phyloP scores from a whole-genome alignment of 129 eudicot species.

The Silybum marianum region DNA sequence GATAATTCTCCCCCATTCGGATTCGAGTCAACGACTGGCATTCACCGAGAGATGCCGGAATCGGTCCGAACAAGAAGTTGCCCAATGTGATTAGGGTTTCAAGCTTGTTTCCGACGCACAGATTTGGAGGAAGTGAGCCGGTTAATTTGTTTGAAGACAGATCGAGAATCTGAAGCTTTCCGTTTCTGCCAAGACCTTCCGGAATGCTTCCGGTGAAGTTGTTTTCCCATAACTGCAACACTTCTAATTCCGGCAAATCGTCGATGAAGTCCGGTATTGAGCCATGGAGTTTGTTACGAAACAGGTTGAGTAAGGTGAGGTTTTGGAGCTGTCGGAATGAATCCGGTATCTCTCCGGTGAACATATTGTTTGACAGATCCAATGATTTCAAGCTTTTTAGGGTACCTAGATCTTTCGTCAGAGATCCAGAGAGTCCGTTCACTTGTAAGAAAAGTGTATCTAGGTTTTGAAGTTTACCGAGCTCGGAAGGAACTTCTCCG shows the following conservation, averaged over 20 bases:
- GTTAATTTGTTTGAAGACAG: slow-evolving; percentile 76
- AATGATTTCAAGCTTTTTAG: slow-evolving; percentile 65
- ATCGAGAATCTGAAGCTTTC: slow-evolving; percentile 60
- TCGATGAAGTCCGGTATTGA: slow-evolving; percentile 79
- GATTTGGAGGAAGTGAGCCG: slow-evolving; percentile 53
- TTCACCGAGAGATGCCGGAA: slow-evolving; percentile 65
- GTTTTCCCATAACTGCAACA: slow-evolving; percentile 85
- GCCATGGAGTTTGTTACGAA: slow-evolving; percentile 80
- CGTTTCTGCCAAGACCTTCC: slow-evolving; percentile 52
- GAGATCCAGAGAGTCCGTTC: slow-evolving; percentile 57
- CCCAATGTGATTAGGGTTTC: slow-evolving; percentile 72
- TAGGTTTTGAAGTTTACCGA: slow-evolving; percentile 67
- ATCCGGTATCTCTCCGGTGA: slow-evolving; percentile 75
- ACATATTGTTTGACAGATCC: slow-evolving; percentile 81
- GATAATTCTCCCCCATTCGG: slow-evolving; percentile 53
- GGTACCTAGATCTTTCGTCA: slow-evolving; percentile 60
- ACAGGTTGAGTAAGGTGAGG: slow-evolving; percentile 68
- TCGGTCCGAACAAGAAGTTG: slow-evolving; percentile 72
- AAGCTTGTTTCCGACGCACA: slow-evolving; percentile 61
- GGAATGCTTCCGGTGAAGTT: slow-evolving; percentile 60
- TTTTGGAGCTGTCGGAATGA: slow-evolving; percentile 49
- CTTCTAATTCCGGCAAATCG: slow-evolving; percentile 73
- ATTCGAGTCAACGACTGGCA: slow-evolving; percentile 68
- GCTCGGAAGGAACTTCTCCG: slow-evolving; percentile 70
- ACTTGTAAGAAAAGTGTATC: slow-evolving; percentile 85